Evolutionary conservation across 176 grass and related monocot species (phyloP), one percentile per base, ranked within the genome.

Genomic region (Aegilops longissima): DNA sequence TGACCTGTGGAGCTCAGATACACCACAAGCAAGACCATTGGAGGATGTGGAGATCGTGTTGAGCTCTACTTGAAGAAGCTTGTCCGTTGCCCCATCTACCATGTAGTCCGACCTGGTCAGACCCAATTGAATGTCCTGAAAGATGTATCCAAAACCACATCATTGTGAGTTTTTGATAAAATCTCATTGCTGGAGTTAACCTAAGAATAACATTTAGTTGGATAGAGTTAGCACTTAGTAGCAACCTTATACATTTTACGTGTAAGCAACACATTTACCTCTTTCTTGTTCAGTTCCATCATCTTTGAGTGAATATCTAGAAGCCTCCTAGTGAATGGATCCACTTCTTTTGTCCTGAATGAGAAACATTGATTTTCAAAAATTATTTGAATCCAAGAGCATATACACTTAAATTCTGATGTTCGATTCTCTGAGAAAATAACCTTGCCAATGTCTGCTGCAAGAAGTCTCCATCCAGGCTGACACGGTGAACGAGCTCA

Each of bases 41-140:
- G 90, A 94, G 31, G 89, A 94, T 12, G 89, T 91, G 34, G 92
- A 94, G 77, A 91, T 91, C 5, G 89, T 94, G 83, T 94, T 94
- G 21, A 94, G 89, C 81, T 94, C 92, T 29, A 91, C 87, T 89
- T 94, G 92, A 61, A 94, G 85, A 84, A 94, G 89, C 49, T 68
- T 68, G 39, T 84, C 79, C 7, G 89, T 91, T 81, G 82, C 84
- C 52, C 75, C 62, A 87, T 94, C 92, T 36, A 94, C 13, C 92
- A 94, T 91, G 82, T 91, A 94, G 71, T 94, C 92, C 61, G 89
- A 94, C 64, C 92, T 88, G 29, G 89, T 90, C 24, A 94, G 73
- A 70, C 92, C 89, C 66, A 94, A 36, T 24, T 87, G 80, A 52
- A 91, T 86, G 18, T 94, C 77, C 92, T 93, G 86, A 87, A 79